phyloP scores from a whole-genome alignment of 2,329 filamentous ascomycete species.

The Phaeoacremonium minimum region DNA sequence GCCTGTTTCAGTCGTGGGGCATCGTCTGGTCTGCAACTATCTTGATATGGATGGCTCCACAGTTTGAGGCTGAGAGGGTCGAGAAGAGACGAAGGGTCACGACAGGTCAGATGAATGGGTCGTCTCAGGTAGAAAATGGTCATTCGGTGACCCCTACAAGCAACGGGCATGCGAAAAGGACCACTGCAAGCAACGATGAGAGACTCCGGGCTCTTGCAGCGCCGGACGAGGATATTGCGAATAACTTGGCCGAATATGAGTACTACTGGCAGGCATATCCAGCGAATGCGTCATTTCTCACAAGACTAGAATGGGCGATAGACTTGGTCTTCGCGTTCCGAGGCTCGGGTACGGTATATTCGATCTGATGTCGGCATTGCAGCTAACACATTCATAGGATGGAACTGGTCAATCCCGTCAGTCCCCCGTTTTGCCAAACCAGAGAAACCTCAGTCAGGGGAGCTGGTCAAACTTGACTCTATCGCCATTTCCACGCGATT shows the following conservation, averaged over 20 bases:
- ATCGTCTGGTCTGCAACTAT: constrained; percentile 43
- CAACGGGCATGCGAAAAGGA: background rate
- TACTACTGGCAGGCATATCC: constrained; percentile 61
- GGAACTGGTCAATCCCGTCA: constrained; percentile 50
- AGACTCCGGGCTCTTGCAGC: constrained; percentile 1
- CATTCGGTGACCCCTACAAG: background rate
- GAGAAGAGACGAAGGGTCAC: constrained; percentile 25
- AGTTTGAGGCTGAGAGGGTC: constrained; percentile 51
- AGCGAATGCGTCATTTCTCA: constrained; percentile 36
- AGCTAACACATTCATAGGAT: constrained; percentile 33
- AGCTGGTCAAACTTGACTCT: constrained; percentile 32
- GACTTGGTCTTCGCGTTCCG: constrained; percentile 53
- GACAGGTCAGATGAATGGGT: background rate
- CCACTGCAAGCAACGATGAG: constrained; percentile 4
- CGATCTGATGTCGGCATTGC: background rate
- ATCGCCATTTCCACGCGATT: constrained; percentile 35
- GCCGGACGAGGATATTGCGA: constrained; percentile 19
- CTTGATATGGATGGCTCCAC: constrained; percentile 50
- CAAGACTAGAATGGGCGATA: constrained; percentile 50
- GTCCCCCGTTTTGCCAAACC: constrained; percentile 41
- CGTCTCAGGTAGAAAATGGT: background rate
- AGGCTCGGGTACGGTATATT: constrained; percentile 39
- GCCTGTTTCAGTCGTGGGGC: constrained; percentile 45
- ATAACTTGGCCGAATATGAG: constrained; percentile 27
- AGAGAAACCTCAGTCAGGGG: constrained; percentile 29